phyloP scores from a whole-genome alignment of 208 protist species.

The Trichomonas gallinae region DNA sequence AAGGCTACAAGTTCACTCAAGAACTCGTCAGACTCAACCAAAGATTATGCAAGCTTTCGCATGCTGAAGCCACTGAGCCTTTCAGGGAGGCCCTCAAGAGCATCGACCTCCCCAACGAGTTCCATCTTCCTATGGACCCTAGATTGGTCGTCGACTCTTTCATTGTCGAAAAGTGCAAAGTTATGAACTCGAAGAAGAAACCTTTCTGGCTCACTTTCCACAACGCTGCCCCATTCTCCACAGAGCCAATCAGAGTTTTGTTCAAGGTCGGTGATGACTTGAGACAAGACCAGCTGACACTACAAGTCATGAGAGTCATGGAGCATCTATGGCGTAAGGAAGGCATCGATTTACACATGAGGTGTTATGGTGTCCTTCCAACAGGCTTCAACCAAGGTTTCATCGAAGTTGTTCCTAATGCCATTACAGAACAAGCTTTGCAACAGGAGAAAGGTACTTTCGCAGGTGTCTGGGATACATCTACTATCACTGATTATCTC shows the following conservation, averaged over 20 bases:
- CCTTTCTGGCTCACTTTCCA: constrained; percentile 65
- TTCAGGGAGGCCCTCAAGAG: neutral
- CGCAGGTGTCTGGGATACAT: neutral
- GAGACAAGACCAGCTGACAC: constrained; percentile 48
- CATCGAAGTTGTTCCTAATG: neutral
- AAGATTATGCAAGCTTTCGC: neutral
- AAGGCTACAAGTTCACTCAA: neutral
- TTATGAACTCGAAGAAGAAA: constrained; percentile 71
- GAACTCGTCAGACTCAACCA: neutral
- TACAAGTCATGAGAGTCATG: constrained; percentile 47
- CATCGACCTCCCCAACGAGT: neutral
- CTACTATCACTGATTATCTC: neutral
- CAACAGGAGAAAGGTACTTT: neutral
- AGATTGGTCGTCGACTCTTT: constrained; percentile 15
- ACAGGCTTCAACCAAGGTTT: constrained; percentile 14
- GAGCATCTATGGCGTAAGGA: constrained; percentile 42
- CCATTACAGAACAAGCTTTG: neutral
- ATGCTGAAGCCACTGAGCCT: neutral
- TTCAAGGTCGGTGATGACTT: constrained; percentile 55
- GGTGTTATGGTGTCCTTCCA: neutral
- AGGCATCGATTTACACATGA: constrained; percentile 40
- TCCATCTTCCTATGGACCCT: constrained; percentile 29
- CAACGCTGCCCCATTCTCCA: constrained; percentile 54
- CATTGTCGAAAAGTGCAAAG: constrained; percentile 58
- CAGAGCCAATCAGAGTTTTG: constrained; percentile 41